phyloP scores from a whole-genome alignment of 805 yeast genomes.

The Candida oleophila region DNA sequence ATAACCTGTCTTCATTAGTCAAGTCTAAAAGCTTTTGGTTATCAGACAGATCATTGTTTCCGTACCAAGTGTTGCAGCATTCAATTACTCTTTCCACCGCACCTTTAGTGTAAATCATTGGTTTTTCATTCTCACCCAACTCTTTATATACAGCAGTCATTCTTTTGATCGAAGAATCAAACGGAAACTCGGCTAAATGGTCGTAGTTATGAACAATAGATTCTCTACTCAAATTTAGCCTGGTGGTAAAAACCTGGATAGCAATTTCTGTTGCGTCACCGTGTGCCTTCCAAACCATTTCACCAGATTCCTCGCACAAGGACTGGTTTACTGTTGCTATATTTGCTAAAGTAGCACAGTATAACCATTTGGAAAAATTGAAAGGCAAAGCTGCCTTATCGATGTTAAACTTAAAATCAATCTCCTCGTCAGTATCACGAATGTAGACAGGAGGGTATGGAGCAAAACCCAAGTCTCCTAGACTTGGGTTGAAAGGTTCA shows the following conservation, averaged over 20 bases:
- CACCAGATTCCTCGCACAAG: conserved; percentile 27
- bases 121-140: conserved; percentile 20
- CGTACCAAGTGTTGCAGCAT: conserved; percentile 56
- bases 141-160: conserved; percentile 60
- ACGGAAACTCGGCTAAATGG: conserved; percentile 68
- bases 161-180: conserved; percentile 71
- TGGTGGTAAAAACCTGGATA: conserved; percentile 70
- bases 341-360: conserved; percentile 39
- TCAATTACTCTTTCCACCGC: conserved; percentile 70
- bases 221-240: conserved; percentile 52
- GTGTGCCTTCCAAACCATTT: conserved; percentile 37
- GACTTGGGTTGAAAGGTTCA: conserved; percentile 36
- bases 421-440: conserved; percentile 31
- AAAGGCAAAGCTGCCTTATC: conserved; percentile 15
- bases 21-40: conserved; percentile 20
- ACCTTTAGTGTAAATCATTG: conserved; percentile 59
- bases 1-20: conserved; percentile 36
- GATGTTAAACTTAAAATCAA: conserved; percentile 34
- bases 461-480: conserved; percentile 39
- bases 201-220: conserved; percentile 36
- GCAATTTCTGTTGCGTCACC: conserved; percentile 94
- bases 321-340: conserved; percentile 38
- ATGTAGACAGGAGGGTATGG: conserved; percentile 27
- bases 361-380: conserved; percentile 23
- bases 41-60: conserved; percentile 23